Evolutionary conservation across 306 rosid genomes (phyloP), one percentile per base, ranked within the genome.

Genomic region (Benincasa hispida): DNA sequence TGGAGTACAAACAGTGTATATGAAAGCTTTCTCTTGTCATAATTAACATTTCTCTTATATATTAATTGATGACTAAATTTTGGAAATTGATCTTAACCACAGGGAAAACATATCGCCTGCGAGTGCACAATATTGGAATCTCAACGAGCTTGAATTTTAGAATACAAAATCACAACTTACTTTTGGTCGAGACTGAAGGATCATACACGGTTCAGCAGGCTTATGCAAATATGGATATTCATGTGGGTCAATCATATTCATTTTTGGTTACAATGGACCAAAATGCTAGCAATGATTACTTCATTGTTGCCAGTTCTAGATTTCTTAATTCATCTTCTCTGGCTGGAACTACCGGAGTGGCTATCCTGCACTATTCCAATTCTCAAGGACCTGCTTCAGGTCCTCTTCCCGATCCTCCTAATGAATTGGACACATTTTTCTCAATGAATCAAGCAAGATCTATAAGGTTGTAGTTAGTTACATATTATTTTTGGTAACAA

Each of bases 291-390:
- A 82, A 89, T 72, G 98, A 91, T 79, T 93, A 91, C 87, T 93
- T 90, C 78, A 84, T 91, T n/a, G 97, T 91, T 50, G 98, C 98
- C 32, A 91, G 98, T 80, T 91, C 98, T 15, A 80, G 97, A 88
- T 91, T 93, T 77, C 97, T 91, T 79, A 93, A 93, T 81, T 96
- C 79, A 69, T 84, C 98, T 6, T 58, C 88, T 80, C 91, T 94
- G 90, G 87, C 90, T 61, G 86, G 86, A 81, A 96, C 88, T 74
- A 87, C 90, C 0, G 97, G 98, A 68, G 98, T 93, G 78, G 98
- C 94, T 30, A 63, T 93, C 82, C 82, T 93, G 41, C 96, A 82
- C 80, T 93, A 93, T 34, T 74, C 85, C 47, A 91, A 91, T 83
- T 93, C 97, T 51, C 89, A 86, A 82, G 98, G 96, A 59, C 79